Evolutionary conservation across 805 yeast genomes (phyloP).

Genomic region (Kuraishia hungarica): DNA sequence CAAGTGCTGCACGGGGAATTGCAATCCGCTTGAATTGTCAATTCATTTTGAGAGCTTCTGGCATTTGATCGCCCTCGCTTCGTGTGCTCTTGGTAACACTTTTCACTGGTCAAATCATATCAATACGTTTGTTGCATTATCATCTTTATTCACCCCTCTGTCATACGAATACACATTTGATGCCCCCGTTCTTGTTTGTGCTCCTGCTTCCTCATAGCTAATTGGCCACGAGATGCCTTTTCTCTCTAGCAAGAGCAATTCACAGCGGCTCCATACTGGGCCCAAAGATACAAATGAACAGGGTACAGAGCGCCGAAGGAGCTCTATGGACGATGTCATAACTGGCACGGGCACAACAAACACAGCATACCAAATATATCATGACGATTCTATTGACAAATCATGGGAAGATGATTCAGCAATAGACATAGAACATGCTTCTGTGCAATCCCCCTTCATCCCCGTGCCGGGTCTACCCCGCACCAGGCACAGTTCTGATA

Average conservation of each 20-base stretch:
- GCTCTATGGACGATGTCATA: neutral
- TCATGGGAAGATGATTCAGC: neutral
- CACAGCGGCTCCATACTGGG: neutral
- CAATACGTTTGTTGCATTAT: neutral
- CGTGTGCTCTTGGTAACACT: too few relatives aligned
- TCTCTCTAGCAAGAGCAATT: neutral
- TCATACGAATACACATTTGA: neutral
- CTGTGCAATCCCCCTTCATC: neutral
- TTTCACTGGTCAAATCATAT: neutral
- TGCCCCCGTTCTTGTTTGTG: neutral
- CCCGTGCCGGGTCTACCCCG: neutral
- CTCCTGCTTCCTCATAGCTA: neutral
- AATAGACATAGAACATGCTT: neutral
- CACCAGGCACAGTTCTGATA: neutral
- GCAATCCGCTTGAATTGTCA: too few relatives aligned
- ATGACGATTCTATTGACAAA: neutral
- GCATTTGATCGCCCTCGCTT: too few relatives aligned
- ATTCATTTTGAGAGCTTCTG: too few relatives aligned
- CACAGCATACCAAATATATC: neutral
- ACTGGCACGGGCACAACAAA: neutral
- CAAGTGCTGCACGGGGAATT: too few relatives aligned
- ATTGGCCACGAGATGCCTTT: neutral
- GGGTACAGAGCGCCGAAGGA: neutral
- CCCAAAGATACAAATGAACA: neutral
- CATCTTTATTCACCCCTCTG: neutral